Evolutionary conservation across 441 rosid genomes (phyloP), one percentile per base, ranked within the genome.

Genomic region (Brassica balearica): DNA sequence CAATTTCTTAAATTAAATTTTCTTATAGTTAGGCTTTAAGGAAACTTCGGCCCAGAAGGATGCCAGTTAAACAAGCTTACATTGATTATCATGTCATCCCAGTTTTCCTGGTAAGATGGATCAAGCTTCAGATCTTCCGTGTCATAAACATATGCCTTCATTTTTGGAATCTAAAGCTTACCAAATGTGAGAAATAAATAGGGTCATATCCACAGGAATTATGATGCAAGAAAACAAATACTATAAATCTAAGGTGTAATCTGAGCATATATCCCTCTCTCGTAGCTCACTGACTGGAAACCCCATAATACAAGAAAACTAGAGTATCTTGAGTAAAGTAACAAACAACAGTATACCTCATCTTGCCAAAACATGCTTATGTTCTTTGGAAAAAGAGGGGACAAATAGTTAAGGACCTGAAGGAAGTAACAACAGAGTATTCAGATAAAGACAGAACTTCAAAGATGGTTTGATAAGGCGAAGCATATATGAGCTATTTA

Each of bases 81-180:
- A 82, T 88, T 85, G 84, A 96, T 90, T 78, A 96, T 94, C 99
- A 96, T 96, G 84, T 92, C 99, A 86, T 94, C 99, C 99, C 99
- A 96, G 14, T 90, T 91, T 86, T 96, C 99, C 81, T 91, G 97
- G 83, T 90, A 92, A 63, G 88, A 86, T 76, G 97, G 93, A 87
- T 96, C 98, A 82, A 86, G 90, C 92, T 90, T 90, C 69, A 94
- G 87, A 84, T 96, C 99, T 83, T 94, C 99, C n/a, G 99, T 90
- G 85, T 96, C 99, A 65, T 88, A 86, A 85, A 96, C 84, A 94
- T 96, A 96, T 12, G 98, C 97, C 99, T 96, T 96, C 98, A 96
- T 94, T 87, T 96, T 96, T 83, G 97, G 98, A 88, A 96, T 92
- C 99, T 96, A 96, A 96, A 91, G 91, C 99, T 96, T 96, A 86